Base-by-base conservation (phyloP, 371 early-diverging fungal species). In the Syncephalastrum sp. region DNA sequence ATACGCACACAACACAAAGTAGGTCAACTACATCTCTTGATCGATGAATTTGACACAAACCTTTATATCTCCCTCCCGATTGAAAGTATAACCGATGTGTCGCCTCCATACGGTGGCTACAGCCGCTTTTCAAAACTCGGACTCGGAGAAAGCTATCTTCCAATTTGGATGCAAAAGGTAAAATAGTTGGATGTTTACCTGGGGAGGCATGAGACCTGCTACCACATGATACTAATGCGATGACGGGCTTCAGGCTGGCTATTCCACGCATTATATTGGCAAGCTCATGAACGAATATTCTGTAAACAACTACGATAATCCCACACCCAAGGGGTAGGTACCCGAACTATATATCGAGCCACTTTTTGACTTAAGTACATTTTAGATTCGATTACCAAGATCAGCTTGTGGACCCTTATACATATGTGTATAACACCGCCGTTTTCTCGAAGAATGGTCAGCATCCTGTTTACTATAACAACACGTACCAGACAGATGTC, bases 1-100 rank as follows among this genome's bases (percentile, higher is more conserved):
- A 57, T 85, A 82, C 67, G 77, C 85, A 0, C 87, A 85, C 48
- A 85, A 85, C 48, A 82, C 77, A 79, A 84, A 66, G 79, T 86
- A 66, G 48, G 58, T 27, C 10, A 5, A 33, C 38, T 44, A 1
- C 14, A 19, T 38, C 15, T n/a, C 23, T 4, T 14, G 27, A 42
- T 21, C 17, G 47, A 42, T 6, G 25, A 19, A 10, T 33, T 48
- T 50, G 21, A 43, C 23, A 47, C 19, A 12, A 14, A 21, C 5
- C 21, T 21, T 21, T 13, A 10, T n/a, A 53, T 42, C 42, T 17
- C 13, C 3, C 16, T 27, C 13, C 15, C 3, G 3, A 5, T 43
- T 21, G 27, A 21, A 27, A 57, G 27, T 47, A 69, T 75, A 24
- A 83, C 83, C 3, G 79, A 82, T 53, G 84, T 82, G 13, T 53